A percentile compares a stretch with the other conserved stretches of the same genome.
Conservation (phyloP, 202 grass and related monocot genomes). For the Eragrostis tef region DNA sequence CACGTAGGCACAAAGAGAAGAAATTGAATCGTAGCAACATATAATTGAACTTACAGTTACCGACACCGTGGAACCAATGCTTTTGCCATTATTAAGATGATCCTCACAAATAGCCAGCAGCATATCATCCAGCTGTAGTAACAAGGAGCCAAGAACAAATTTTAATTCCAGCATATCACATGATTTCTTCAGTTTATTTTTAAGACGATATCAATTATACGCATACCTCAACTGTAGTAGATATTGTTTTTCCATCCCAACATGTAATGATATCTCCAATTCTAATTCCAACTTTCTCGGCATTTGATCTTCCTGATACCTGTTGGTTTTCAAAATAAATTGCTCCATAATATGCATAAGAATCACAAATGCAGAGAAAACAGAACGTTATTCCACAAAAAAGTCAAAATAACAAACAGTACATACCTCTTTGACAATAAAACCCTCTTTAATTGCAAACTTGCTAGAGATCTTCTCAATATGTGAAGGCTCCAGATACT, state of each 20-base stretch:
- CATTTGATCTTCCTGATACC: background rate
- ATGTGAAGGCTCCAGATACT: background rate
- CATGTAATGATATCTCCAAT: slow-evolving; percentile 28
- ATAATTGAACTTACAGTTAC: slow-evolving; percentile 27
- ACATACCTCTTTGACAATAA: background rate
- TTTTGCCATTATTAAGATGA: slow-evolving; percentile 2
- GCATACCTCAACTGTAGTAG: slow-evolving; percentile 29
- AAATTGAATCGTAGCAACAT: background rate
- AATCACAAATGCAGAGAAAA: background rate
- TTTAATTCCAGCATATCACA: too few relatives aligned
- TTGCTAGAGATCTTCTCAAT: background rate
- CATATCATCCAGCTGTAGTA: background rate
- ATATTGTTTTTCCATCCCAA: slow-evolving; percentile 10
- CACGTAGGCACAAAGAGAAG: background rate
- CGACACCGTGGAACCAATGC: slow-evolving; percentile 5
- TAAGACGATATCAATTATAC: background rate
- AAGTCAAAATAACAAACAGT: background rate
- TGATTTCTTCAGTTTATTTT: background rate
- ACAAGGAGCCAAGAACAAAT: slow-evolving; percentile 1
- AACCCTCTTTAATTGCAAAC: background rate
- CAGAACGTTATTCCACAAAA: background rate
- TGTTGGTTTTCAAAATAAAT: background rate
- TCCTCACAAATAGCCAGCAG: slow-evolving; percentile 4
- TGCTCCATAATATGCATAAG: background rate
- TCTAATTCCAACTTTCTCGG: slow-evolving; percentile 39